phyloP scores from a whole-genome alignment of 2,329 filamentous ascomycete genomes.

The Xylariaceae sp. region DNA sequence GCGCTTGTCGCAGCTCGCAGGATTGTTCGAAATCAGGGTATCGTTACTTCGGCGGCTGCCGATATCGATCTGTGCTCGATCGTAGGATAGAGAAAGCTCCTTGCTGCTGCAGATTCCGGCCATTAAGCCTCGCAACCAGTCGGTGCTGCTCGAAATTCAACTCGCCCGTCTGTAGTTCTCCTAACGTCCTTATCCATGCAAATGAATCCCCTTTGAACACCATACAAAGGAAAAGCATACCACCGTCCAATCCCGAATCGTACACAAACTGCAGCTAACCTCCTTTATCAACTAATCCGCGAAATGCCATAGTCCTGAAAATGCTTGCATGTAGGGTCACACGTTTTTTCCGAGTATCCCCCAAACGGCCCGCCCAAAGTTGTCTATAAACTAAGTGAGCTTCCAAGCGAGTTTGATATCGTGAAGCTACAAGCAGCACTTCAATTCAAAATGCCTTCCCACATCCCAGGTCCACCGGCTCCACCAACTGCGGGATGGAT shows the following conservation, averaged over 20 bases:
- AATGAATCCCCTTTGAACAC: constrained; percentile 29
- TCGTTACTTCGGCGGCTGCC: constrained; percentile 27
- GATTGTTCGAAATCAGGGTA: too few species aligned
- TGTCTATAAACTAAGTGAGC: constrained; percentile 32
- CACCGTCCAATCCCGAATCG: constrained; percentile 24
- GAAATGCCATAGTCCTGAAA: constrained; percentile 35
- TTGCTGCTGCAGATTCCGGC: constrained; percentile 19
- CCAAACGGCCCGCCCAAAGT: constrained; percentile 28
- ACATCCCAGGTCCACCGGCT: constrained; percentile 57
- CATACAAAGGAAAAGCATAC: constrained; percentile 20
- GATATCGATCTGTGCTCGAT: constrained; percentile 22
- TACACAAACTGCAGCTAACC: constrained; percentile 27
- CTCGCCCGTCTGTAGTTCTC: constrained; percentile 11
- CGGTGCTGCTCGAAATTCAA: constrained; percentile 17
- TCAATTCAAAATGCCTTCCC: constrained; percentile 58
- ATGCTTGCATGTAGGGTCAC: constrained; percentile 36
- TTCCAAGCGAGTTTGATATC: constrained; percentile 28
- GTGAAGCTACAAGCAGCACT: too few species aligned
- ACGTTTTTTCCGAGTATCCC: constrained; percentile 36
- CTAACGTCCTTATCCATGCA: constrained; percentile 12
- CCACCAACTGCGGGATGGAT: constrained; percentile 46
- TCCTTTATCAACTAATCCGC: constrained; percentile 22
- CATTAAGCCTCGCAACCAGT: constrained; percentile 9
- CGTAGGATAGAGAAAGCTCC: constrained; percentile 22
- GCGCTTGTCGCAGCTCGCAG: too few species aligned